Evolutionary conservation across 768 basidiomycete species (phyloP).

Genomic region (Leucosporidium scottii): DNA sequence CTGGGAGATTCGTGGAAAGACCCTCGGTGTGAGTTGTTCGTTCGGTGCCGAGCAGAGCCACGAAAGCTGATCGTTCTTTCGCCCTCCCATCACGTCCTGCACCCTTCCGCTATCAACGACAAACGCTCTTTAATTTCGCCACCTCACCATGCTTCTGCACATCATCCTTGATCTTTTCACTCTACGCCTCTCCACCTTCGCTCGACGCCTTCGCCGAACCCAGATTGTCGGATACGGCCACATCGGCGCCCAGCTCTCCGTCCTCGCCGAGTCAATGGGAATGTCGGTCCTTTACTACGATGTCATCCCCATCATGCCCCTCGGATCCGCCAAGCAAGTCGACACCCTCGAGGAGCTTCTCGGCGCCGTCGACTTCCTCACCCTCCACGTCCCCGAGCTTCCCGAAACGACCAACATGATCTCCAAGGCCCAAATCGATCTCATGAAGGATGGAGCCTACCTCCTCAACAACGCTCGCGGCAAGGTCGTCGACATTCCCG

Average conservation of each 20-base stretch:
- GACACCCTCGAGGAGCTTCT: conserved; percentile 70
- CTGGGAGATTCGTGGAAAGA: conserved; percentile 98
- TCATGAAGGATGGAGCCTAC: conserved; percentile 92
- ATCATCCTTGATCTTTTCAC: too few relatives aligned
- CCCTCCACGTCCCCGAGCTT: conserved; percentile 91
- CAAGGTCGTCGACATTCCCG: conserved; percentile 88
- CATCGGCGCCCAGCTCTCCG: conserved; percentile 93
- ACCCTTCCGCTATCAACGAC: too few relatives aligned
- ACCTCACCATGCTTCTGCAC: too few relatives aligned
- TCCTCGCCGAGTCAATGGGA: conserved; percentile 91
- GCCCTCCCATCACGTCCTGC: too few relatives aligned
- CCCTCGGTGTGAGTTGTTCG: conserved; percentile 54
- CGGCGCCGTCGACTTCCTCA: conserved; percentile 78
- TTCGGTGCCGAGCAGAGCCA: neutral
- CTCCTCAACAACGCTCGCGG: conserved; percentile 98
- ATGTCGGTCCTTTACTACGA: conserved; percentile 90
- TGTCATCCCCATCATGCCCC: conserved; percentile 91
- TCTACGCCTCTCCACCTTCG: too few relatives aligned
- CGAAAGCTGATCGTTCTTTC: neutral
- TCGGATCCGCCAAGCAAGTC: conserved; percentile 86
- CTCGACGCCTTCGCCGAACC: neutral
- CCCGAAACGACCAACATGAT: conserved; percentile 96
- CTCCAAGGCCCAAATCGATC: conserved; percentile 60
- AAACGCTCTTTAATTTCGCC: too few relatives aligned
- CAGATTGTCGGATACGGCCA: conserved; percentile 93